A percentile compares a stretch with the other conserved stretches of the same genome.
Evolutionary conservation across 1,284 basidiomycete species (phyloP).

Genomic region (Melampsora americana): DNA sequence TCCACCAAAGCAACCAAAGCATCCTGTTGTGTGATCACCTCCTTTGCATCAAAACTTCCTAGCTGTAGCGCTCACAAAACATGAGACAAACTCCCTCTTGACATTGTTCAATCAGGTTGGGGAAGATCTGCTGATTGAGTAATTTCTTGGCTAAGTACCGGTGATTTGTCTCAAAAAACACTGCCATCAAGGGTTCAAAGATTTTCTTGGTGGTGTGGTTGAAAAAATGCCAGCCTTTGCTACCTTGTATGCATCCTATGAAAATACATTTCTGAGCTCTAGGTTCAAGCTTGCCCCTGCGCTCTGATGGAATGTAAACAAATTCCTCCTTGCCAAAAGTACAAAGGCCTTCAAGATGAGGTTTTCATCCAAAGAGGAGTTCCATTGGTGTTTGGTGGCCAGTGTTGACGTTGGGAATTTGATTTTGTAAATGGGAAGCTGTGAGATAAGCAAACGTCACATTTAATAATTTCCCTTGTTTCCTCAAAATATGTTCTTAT

Average conservation of each 20-base stretch:
- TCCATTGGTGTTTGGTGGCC: constrained; percentile 7
- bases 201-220: neutral
- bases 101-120: neutral
- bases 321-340: constrained; percentile 15
- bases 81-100: neutral
- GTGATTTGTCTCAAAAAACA: neutral
- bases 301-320: constrained; percentile 12
- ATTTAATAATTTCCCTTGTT: no score
- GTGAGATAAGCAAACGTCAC: neutral
- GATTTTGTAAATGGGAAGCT: neutral
- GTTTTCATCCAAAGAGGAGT: constrained; percentile 1
- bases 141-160: neutral
- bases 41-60: neutral
- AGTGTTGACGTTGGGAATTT: constrained; percentile 5
- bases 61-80: neutral
- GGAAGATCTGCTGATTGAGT: neutral
- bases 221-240: constrained; percentile 28
- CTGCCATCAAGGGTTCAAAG: neutral
- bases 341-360: neutral
- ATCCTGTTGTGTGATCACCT: neutral
- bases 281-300: neutral
- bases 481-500: no score
- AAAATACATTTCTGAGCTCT: neutral
- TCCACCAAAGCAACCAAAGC: neutral
- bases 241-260: neutral